A percentile compares a stretch with the other conserved stretches of the same genome.
phyloP scores from a whole-genome alignment of 2,329 filamentous ascomycete species.

The Parafenestella ontariensis region DNA sequence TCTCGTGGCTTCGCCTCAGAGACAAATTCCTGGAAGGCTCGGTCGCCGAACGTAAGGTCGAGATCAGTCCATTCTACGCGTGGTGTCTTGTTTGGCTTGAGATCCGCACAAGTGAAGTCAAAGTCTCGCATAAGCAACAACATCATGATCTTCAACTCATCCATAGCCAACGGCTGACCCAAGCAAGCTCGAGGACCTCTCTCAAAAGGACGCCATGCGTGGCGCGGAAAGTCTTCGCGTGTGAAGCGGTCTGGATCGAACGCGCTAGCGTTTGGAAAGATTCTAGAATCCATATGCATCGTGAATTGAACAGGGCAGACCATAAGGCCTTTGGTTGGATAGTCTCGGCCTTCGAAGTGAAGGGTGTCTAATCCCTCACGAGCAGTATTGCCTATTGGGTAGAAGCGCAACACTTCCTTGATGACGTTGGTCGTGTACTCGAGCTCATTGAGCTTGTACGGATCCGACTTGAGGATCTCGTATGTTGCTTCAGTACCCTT shows the following conservation, averaged over 20 bases:
- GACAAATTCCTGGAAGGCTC: constrained; percentile 39
- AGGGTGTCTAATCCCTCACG: constrained; percentile 51
- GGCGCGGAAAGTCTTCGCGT: constrained; percentile 51
- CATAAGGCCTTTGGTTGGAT: constrained; percentile 54
- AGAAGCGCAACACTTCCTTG: constrained; percentile 62
- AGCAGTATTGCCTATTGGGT: constrained; percentile 57
- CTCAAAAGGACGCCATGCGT: constrained; percentile 64
- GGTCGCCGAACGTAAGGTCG: constrained; percentile 39
- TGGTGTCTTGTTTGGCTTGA: constrained; percentile 36
- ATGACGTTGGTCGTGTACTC: constrained; percentile 61
- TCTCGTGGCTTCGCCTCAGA: constrained; percentile 43
- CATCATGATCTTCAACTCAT: constrained; percentile 60
- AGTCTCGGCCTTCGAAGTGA: constrained; percentile 49
- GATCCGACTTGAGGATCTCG: constrained; percentile 51
- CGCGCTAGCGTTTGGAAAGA: constrained; percentile 31
- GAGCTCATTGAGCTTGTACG: constrained; percentile 58
- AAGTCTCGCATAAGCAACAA: constrained; percentile 59
- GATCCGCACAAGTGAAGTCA: constrained; percentile 50
- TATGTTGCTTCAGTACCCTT: constrained; percentile 48
- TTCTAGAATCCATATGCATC: constrained; percentile 40
- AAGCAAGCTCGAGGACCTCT: constrained; percentile 63
- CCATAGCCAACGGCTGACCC: constrained; percentile 63
- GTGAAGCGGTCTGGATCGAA: constrained; percentile 48
- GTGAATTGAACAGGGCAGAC: constrained; percentile 51
- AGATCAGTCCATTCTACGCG: constrained; percentile 35